phyloP scores from a whole-genome alignment of 768 basidiomycete species.

The Rhodosporidiobolus odoratus region DNA sequence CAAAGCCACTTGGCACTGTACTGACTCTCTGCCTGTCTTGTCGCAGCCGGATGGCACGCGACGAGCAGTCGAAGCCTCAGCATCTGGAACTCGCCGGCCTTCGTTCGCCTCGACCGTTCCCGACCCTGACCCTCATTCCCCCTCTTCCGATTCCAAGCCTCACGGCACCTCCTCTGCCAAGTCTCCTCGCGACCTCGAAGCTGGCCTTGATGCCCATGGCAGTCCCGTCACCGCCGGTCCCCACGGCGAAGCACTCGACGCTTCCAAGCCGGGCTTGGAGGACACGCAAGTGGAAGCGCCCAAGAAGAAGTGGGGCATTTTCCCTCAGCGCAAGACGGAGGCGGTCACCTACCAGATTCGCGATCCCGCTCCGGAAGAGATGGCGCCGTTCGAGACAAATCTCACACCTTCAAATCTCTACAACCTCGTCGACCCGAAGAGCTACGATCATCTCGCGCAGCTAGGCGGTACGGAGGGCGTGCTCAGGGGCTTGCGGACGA shows the following conservation, averaged over 20 bases:
- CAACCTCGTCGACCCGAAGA: conserved; percentile 79
- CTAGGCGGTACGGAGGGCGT: conserved; percentile 69
- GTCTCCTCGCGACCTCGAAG: conserved; percentile 13
- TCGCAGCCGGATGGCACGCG: conserved; percentile 31
- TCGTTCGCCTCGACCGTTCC: conserved; percentile 36
- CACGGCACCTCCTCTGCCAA: neutral
- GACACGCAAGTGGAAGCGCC: neutral
- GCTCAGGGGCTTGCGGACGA: conserved; percentile 67
- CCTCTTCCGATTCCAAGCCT: neutral
- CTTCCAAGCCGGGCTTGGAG: neutral
- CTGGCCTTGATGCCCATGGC: neutral
- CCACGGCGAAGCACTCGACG: neutral
- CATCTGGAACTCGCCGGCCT: conserved; percentile 9
- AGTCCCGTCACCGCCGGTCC: neutral
- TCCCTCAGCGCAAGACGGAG: conserved; percentile 2
- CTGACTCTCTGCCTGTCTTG: neutral
- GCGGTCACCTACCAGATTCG: neutral
- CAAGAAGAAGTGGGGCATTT: neutral
- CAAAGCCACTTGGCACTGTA: neutral
- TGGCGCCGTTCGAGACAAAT: conserved; percentile 34
- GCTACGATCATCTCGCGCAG: conserved; percentile 57
- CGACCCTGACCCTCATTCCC: neutral
- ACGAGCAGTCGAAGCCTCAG: neutral
- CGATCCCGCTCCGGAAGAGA: conserved; percentile 33
- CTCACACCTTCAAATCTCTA: conserved; percentile 38